Evolutionary conservation across 2,329 filamentous ascomycete species (phyloP).

Genomic region (Sordariomycetes sp.): DNA sequence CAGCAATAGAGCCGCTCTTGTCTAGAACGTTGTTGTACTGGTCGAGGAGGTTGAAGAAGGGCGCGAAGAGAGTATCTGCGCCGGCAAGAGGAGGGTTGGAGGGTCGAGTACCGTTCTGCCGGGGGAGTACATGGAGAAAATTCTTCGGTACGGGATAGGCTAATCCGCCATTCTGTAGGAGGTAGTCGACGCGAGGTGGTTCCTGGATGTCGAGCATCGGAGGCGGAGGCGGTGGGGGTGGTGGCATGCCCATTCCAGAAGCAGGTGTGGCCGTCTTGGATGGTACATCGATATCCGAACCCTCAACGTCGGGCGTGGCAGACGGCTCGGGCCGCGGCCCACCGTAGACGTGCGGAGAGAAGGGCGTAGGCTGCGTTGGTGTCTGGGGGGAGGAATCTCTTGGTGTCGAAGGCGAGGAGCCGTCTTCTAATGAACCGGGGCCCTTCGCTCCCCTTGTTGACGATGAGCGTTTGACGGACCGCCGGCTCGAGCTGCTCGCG

Average conservation of each 20-base stretch:
- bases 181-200: slow-evolving; percentile 79
- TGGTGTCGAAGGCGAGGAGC: slow-evolving; percentile 35
- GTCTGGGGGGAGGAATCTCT: slow-evolving; percentile 53
- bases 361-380: slow-evolving; percentile 45
- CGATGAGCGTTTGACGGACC: slow-evolving; percentile 24
- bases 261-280: slow-evolving; percentile 30
- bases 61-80: slow-evolving; percentile 68
- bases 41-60: slow-evolving; percentile 71
- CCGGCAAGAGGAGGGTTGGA: slow-evolving; percentile 58
- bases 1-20: slow-evolving; percentile 82
- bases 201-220: slow-evolving; percentile 63
- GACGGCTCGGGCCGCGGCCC: slow-evolving; percentile 26
- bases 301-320: slow-evolving; percentile 26
- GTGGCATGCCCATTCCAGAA: slow-evolving; percentile 27
- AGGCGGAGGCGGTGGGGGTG: slow-evolving; percentile 61
- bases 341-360: slow-evolving; percentile 34
- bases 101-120: slow-evolving; percentile 44
- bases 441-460: slow-evolving; percentile 23
- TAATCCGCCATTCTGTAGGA: slow-evolving; percentile 82
- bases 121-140: slow-evolving; percentile 58
- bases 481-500: slow-evolving; percentile 22
- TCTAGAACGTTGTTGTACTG: slow-evolving; percentile 76
- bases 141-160: slow-evolving; percentile 61
- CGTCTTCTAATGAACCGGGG: slow-evolving; percentile 30
- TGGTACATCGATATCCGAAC: slow-evolving; percentile 17